phyloP scores from a whole-genome alignment of 768 basidiomycete species.

The Mycena rosella region DNA sequence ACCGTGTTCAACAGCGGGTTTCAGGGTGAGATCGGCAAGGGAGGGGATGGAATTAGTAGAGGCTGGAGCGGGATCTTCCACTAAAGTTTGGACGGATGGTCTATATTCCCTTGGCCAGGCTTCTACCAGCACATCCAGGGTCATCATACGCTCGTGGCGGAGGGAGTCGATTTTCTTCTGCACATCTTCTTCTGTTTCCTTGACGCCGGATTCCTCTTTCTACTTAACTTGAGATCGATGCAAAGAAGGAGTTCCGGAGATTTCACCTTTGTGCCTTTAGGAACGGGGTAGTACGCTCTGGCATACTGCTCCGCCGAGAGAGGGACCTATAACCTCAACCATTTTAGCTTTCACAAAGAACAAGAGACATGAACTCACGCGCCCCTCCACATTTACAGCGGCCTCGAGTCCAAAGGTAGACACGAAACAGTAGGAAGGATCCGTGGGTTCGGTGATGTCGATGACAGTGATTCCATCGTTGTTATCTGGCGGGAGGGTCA shows the following conservation, averaged over 20 bases:
- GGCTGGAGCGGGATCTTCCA: conserved; percentile 1
- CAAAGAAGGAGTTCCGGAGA: not conserved
- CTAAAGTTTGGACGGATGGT: not conserved
- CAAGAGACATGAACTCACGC: conserved; percentile 7
- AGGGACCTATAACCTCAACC: conserved; percentile 18
- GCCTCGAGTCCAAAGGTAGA: conserved; percentile 8
- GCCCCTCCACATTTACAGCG: not conserved
- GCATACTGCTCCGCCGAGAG: conserved; percentile 38
- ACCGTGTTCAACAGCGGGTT: conserved; percentile 42
- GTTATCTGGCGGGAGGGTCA: conserved; percentile 39
- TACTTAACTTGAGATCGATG: not conserved
- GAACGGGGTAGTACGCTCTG: conserved; percentile 35
- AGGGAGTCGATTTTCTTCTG: conserved; percentile 31
- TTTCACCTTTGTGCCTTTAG: not conserved
- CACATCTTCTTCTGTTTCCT: conserved; percentile 32
- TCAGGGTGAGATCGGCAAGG: conserved; percentile 44
- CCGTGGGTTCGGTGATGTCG: conserved; percentile 42
- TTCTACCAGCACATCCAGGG: conserved; percentile 39
- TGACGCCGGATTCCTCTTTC: conserved; percentile 3
- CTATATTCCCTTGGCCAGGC: conserved; percentile 43
- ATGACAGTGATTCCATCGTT: conserved; percentile 48
- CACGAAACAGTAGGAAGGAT: conserved; percentile 44
- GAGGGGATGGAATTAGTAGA: conserved; percentile 36
- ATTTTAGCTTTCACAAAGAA: not conserved
- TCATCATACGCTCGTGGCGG: conserved; percentile 35